Conservation (phyloP, 805 yeast genomes). For the Barnettozyma wickerhamii region DNA sequence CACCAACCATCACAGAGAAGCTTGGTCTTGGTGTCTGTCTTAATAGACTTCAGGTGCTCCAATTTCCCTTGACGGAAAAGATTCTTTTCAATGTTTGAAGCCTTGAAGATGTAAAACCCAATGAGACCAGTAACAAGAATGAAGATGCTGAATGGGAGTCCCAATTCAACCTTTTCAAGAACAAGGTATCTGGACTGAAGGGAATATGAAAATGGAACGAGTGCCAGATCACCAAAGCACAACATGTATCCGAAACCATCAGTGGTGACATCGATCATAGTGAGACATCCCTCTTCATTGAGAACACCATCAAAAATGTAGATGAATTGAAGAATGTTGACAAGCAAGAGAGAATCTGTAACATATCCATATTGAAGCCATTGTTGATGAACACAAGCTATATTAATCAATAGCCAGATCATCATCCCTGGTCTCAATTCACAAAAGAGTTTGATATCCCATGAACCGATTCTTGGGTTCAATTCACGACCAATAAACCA, state of each 20-base stretch:
- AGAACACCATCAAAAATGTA: constrained; percentile 90
- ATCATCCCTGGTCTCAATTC: constrained; percentile 94
- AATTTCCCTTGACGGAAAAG: constrained; percentile 77
- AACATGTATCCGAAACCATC: constrained; percentile 98
- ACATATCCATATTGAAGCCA: constrained; percentile 56
- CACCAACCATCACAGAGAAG: constrained; percentile 94
- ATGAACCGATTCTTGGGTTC: constrained; percentile 80
- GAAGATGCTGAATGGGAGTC: constrained; percentile 29
- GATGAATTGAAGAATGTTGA: constrained; percentile 66
- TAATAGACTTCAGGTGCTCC: constrained; percentile 60
- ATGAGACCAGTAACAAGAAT: constrained; percentile 46
- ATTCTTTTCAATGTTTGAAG: constrained; percentile 81
- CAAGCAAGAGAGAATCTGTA: constrained; percentile 67
- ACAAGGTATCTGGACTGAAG: constrained; percentile 82
- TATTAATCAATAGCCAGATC: constrained; percentile 75
- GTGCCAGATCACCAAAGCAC: constrained; percentile 86
- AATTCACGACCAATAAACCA: constrained; percentile 98
- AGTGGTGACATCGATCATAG: constrained; percentile 94
- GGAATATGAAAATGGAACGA: constrained; percentile 90
- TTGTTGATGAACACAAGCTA: constrained; percentile 80
- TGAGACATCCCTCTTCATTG: constrained; percentile 82
- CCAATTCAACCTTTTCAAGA: constrained; percentile 54
- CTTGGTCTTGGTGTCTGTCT: constrained; percentile 73
- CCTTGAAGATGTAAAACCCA: constrained; percentile 82
- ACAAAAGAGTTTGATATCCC: constrained; percentile 89